Base-by-base conservation (phyloP, 768 basidiomycete genomes). In the Lactarius sanguifluus region DNA sequence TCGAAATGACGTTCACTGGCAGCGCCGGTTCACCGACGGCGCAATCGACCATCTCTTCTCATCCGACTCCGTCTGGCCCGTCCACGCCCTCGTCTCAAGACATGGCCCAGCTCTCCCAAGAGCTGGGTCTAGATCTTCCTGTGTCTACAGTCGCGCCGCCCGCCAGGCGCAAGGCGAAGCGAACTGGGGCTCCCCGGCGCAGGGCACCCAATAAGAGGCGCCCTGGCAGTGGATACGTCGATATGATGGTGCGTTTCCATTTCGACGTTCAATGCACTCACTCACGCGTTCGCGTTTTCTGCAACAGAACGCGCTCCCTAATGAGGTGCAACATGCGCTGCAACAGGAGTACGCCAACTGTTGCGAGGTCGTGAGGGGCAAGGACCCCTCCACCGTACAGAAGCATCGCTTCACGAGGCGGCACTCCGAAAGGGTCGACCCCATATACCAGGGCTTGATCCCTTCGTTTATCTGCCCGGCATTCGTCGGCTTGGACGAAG, bases 361-460 rank as follows among this genome's bases (percentile, higher is more conserved):
- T 7, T 66, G 65, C 8, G 56, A 40, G 15, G 1, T 18, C 1
- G 56, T 57, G 1, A 23, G 18, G 10, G 36, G 10, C 0, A 66
- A 41, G 28, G 65, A 66, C 6, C 5, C n/a, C 3, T 66, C 65
- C 4, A 62, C 45, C 1, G 8, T 32, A 1, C 45, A 57, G 18
- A 66, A 66, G 38, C 65, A 66, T 13, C 45, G 45, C 0, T 52
- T 66, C 9, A 50, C 65, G n/a, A 52, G 20, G 10, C 7, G n/a
- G 2, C 65, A 66, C 18, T 52, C 8, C 18, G 8, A 6, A 10
- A 57, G 5, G 2, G 0, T 66, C 5, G n/a, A 16, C 0, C 0
- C 0, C 0, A 6, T 5, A 8, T 25, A 8, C n/a, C 45, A 57
- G 5, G 2, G 6, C 0, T 0, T 12, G 1, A 2, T 66, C 8